These are phyloP conservation scores for Ottelia alismoides DNA, from an alignment of 106 monocot species.

Conservation along the genomic window DNA sequence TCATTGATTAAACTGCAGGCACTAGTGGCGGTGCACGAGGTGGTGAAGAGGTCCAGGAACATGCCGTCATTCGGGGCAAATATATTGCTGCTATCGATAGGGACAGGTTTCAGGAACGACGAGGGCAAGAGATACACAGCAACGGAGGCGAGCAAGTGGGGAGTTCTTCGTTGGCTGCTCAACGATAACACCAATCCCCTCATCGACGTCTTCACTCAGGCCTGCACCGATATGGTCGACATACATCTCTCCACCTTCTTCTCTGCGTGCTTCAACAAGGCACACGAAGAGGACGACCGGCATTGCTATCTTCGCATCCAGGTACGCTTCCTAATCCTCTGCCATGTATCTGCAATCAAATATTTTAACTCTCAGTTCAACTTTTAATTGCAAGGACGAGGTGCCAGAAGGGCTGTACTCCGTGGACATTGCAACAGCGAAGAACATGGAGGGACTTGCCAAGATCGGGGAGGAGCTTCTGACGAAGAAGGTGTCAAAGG, in stretches of 20 bases:
- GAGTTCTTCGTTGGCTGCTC: conserved; percentile 21
- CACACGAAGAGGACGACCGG: neutral
- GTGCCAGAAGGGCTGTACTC: neutral
- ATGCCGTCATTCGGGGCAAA: too few species aligned
- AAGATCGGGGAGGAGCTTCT: neutral
- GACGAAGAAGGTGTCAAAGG: conserved; percentile 5
- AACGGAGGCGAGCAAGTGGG: conserved; percentile 14
- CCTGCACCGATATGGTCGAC: conserved; percentile 33
- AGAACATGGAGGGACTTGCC: neutral
- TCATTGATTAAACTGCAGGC: too few species aligned
- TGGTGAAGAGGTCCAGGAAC: too few species aligned
- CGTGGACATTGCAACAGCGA: neutral
- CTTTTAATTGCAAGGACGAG: neutral
- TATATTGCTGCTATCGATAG: conserved; percentile 29
- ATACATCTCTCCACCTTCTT: conserved; percentile 28
- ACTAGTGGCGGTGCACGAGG: too few species aligned
- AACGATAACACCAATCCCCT: conserved; percentile 13
- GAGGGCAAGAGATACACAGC: conserved; percentile 22
- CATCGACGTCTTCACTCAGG: conserved; percentile 24
- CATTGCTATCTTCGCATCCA: conserved; percentile 1
- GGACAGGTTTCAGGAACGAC: conserved; percentile 21
- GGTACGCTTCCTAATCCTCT: neutral
- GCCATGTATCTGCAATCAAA: neutral
- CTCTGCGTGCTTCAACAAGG: conserved; percentile 11
- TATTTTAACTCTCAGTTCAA: neutral